Base-by-base conservation (phyloP, 108 stramenopile genomes). In the Aureococcus anophagefferens region DNA sequence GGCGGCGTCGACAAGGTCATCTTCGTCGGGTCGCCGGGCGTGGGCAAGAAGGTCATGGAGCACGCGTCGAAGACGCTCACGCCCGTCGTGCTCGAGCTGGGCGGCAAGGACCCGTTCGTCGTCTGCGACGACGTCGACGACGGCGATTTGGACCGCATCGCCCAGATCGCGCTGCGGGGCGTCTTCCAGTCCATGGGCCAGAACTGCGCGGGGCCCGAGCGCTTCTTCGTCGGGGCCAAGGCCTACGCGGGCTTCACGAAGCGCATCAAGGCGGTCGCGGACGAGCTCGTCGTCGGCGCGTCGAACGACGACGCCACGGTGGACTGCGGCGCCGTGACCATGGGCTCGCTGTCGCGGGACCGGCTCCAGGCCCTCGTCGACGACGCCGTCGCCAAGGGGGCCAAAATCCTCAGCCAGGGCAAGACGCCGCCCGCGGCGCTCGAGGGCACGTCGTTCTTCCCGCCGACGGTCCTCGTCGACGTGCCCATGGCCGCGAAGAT, bases 71-170 rank as follows among this genome's bases (percentile, higher is more conserved):
- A 87, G 63, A 77, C 81, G 64, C 88, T 98, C 62, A 99, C 93
- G 65, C 98, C 98, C n/a, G 91, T 97, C 37, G 90, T 99, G 68
- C 79, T 99, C 67, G 98, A 99, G 80, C 81, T 99, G 71, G 98
- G 98, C 35, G 98, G 98, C 7, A 99, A 99, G 82, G 98, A 99
- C 82, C 94, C 95, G 64, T 90, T 99, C 88, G 93, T 99, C 0
- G 84, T 99, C 72, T 87, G 88, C 68, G 94, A 97, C 36, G 96
- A 97, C 84, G 90, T 86, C 65, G 78, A 91, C 36, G 64, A 96
- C 35, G 66, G 76, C 46, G 44, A 37, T 0, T 65, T 84, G 62
- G 51, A 82, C 35, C 73, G 30, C 62, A 88, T 93, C 32, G 67
- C 90, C 59, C 93, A 89, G 11, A 93, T 90, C 80, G 96, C 95